Evolutionary conservation across 2,329 filamentous ascomycete species (phyloP).

Genomic region (Nemania sp.): DNA sequence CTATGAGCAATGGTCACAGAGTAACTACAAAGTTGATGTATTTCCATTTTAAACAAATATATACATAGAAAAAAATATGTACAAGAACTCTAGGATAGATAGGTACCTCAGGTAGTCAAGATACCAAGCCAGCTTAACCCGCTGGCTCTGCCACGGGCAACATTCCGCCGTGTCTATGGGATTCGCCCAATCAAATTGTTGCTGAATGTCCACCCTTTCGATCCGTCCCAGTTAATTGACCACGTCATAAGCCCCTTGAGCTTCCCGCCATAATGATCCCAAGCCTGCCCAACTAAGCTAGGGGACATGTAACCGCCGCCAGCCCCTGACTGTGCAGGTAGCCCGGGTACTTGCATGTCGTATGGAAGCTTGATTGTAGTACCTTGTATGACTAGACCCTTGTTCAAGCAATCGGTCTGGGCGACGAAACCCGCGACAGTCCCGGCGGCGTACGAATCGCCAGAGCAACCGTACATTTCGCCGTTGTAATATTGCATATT

Average conservation of each 20-base stretch:
- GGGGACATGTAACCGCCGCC: conserved; percentile 43
- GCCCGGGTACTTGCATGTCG: conserved; percentile 43
- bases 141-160: too few relatives aligned
- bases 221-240: conserved; percentile 46
- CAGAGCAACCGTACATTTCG: conserved; percentile 44
- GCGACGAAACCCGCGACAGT: conserved; percentile 42
- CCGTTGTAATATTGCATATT: conserved; percentile 48
- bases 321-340: conserved; percentile 43
- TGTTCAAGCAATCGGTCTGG: conserved; percentile 44
- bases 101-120: too few relatives aligned
- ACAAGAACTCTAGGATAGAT: too few relatives aligned
- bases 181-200: conserved; percentile 39
- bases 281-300: conserved; percentile 37
- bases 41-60: too few relatives aligned
- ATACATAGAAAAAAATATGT: too few relatives aligned
- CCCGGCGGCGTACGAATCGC: conserved; percentile 41
- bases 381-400: conserved; percentile 40
- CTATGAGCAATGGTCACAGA: too few relatives aligned
- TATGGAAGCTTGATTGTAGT: conserved; percentile 43
- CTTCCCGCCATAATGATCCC: conserved; percentile 40
- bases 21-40: too few relatives aligned
- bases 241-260: conserved; percentile 46
- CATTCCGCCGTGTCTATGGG: background rate
- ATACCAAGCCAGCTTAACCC: background rate
- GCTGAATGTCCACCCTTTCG: conserved; percentile 42